Conservation (phyloP, 1,139 yeast genomes). For the Blastobotrys apis region DNA sequence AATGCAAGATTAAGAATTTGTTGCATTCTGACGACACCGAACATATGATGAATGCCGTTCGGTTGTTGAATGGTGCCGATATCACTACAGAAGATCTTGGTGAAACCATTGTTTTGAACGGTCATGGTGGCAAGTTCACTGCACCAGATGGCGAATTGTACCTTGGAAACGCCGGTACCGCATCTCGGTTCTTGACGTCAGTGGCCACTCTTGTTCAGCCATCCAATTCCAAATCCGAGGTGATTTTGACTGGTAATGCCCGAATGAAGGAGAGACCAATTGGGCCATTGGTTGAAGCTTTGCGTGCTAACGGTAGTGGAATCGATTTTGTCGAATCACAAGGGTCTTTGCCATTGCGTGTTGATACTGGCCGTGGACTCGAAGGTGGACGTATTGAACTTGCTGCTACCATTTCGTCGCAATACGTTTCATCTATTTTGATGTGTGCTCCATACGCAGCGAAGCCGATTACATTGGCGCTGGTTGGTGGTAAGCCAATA, state of each 20-base stretch:
- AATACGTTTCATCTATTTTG: constrained; percentile 89
- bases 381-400: constrained; percentile 90
- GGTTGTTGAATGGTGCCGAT: constrained; percentile 73
- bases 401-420: constrained; percentile 95
- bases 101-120: constrained; percentile 80
- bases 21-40: constrained; percentile 94
- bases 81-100: constrained; percentile 75
- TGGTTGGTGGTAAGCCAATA: constrained; percentile 95
- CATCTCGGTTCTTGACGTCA: constrained; percentile 88
- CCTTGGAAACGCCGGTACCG: constrained; percentile 97
- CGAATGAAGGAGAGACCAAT: constrained; percentile 98
- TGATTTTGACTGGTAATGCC: constrained; percentile 84
- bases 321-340: constrained; percentile 65
- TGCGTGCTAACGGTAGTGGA: constrained; percentile 70
- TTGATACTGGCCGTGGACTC: constrained; percentile 65
- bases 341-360: constrained; percentile 84
- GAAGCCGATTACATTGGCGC: constrained; percentile 76
- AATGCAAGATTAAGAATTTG: constrained; percentile 75
- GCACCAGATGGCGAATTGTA: constrained; percentile 62
- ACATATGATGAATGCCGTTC: constrained; percentile 87
- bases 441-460: constrained; percentile 98
- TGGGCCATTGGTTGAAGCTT: constrained; percentile 92
- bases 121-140: constrained; percentile 74
- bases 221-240: constrained; percentile 42
- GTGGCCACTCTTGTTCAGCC: constrained; percentile 74